Evolutionary conservation across 2,329 filamentous ascomycete species (phyloP).

Genomic region (Sporothrix variecibatus): DNA sequence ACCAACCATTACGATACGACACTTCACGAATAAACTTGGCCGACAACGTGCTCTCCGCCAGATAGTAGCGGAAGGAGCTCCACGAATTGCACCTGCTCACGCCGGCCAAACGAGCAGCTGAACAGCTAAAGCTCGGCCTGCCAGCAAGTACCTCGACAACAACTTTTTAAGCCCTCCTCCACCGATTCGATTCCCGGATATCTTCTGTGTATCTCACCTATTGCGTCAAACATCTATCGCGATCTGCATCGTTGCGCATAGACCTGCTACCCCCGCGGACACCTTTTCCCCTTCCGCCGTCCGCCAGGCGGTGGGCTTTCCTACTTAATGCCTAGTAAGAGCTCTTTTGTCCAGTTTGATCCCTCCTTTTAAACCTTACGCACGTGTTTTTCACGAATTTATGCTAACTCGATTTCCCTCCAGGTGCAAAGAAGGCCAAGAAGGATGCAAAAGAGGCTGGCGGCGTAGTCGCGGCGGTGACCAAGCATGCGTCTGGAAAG

Average conservation of each 20-base stretch:
- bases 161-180: background rate
- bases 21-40: background rate
- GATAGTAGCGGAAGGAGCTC: background rate
- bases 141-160: background rate
- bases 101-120: background rate
- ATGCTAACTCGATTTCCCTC: background rate
- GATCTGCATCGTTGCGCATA: background rate
- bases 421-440: slow-evolving; percentile 50
- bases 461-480: slow-evolving; percentile 56
- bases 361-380: background rate
- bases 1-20: background rate
- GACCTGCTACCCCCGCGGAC: slow-evolving; percentile 17
- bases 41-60: background rate
- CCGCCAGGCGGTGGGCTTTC: slow-evolving; percentile 28
- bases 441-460: slow-evolving; percentile 58
- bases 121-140: background rate
- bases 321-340: slow-evolving; percentile 33
- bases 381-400: background rate
- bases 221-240: background rate
- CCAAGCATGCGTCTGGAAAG: slow-evolving; percentile 54
- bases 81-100: background rate
- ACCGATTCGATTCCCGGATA: background rate
- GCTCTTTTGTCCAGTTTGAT: background rate
- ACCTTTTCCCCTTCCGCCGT: slow-evolving; percentile 23
- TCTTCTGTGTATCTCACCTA: background rate